phyloP scores from a whole-genome alignment of 2,329 filamentous ascomycete species.

The Aspergillus sp. region DNA sequence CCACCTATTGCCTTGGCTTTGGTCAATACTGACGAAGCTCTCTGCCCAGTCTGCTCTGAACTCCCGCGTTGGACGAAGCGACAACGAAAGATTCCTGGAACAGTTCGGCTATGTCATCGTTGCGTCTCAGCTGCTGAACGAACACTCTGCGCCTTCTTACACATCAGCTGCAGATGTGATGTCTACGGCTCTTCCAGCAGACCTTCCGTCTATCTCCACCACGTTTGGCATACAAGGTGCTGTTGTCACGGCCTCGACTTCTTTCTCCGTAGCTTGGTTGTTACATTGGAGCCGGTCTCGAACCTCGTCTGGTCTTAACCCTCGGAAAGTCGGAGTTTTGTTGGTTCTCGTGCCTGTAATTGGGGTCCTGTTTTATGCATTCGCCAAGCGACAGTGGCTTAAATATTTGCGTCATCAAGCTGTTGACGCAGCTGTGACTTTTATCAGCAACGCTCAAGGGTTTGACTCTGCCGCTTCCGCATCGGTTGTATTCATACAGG shows the following conservation, averaged over 20 bases:
- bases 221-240: slow-evolving; percentile 66
- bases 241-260: slow-evolving; percentile 62
- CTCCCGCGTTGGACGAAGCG: slow-evolving; percentile 65
- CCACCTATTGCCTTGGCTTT: neutral
- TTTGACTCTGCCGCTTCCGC: slow-evolving; percentile 78
- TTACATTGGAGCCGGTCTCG: slow-evolving; percentile 70
- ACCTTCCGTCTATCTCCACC: slow-evolving; percentile 40
- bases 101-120: slow-evolving; percentile 92
- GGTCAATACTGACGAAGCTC: slow-evolving; percentile 11
- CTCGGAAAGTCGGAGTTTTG: slow-evolving; percentile 42
- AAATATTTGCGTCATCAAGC: slow-evolving; percentile 75
- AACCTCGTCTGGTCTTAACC: slow-evolving; percentile 48
- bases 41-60: slow-evolving; percentile 35
- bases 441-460: slow-evolving; percentile 74
- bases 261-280: slow-evolving; percentile 66
- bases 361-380: slow-evolving; percentile 66
- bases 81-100: slow-evolving; percentile 84
- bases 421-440: slow-evolving; percentile 65
- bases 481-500: slow-evolving; percentile 80
- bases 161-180: slow-evolving; percentile 39
- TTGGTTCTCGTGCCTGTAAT: slow-evolving; percentile 53
- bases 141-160: slow-evolving; percentile 50
- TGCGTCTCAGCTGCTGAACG: slow-evolving; percentile 82
- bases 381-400: slow-evolving; percentile 78
- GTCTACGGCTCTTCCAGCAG: slow-evolving; percentile 32